phyloP scores from a whole-genome alignment of 257 asterid genomes.

The Ophiorrhiza pumila region DNA sequence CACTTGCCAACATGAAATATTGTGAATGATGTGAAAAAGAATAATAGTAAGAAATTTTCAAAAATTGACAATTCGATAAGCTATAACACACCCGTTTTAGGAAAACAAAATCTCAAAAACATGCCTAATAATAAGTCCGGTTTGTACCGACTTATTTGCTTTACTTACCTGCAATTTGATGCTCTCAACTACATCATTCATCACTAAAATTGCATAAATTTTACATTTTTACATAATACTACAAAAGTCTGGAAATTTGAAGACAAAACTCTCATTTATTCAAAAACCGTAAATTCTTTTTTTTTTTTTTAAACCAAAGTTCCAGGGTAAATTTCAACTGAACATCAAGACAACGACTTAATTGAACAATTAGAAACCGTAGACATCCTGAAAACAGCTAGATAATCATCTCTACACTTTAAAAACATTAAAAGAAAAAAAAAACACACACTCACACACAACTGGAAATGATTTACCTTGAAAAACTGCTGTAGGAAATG shows the following conservation, averaged over 20 bases:
- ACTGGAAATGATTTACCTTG: conserved; percentile 38
- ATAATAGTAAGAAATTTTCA: no score
- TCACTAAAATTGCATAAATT: neutral
- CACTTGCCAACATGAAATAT: no score
- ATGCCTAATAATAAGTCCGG: no score
- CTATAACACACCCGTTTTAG: no score
- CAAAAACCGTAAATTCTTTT: neutral
- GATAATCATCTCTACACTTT: neutral
- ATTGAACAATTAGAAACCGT: neutral
- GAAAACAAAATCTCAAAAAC: no score
- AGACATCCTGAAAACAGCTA: neutral
- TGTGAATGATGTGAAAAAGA: no score
- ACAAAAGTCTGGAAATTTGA: neutral
- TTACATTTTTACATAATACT: neutral
- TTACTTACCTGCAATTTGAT: no score
- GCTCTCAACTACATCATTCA: conserved; percentile 4
- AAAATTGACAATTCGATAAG: no score
- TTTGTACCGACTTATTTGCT: no score
- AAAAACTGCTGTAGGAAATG: conserved; percentile 60
- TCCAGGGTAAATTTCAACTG: neutral
- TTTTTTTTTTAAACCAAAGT: no score
- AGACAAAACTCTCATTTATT: neutral
- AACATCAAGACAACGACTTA: neutral
- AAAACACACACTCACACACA: neutral
- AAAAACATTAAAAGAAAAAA: neutral